phyloP scores from a whole-genome alignment of 768 basidiomycete species.

The Tylopilus rubrobrunneus region DNA sequence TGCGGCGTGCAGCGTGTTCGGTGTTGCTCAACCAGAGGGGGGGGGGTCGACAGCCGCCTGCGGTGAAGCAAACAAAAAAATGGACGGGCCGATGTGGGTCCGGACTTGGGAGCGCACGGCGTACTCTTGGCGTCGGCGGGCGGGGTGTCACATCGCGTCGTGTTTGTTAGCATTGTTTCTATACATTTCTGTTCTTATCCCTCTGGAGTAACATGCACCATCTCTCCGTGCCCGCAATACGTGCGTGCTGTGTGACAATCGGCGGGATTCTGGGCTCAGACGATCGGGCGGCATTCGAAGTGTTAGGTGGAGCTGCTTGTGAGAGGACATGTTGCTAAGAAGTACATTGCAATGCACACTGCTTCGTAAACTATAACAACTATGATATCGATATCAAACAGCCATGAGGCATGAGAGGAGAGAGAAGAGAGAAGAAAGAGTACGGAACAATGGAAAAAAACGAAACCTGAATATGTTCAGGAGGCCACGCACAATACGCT shows the following conservation, averaged over 20 bases:
- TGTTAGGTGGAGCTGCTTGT: constrained; percentile 12
- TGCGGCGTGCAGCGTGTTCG: too few relatives aligned
- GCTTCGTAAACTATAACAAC: constrained; percentile 24
- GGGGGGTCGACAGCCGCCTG: constrained; percentile 17
- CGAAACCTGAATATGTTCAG: constrained; percentile 6
- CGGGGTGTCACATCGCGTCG: not conserved
- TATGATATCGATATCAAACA: constrained; percentile 31
- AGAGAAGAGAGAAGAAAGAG: constrained; percentile 7
- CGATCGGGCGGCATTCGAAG: not conserved
- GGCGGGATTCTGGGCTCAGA: not conserved
- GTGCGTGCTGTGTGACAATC: not conserved
- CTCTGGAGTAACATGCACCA: not conserved
- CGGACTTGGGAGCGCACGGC: too few relatives aligned
- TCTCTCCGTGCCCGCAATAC: not conserved
- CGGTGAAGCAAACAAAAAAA: constrained; percentile 13
- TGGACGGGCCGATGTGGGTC: too few relatives aligned
- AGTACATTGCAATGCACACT: constrained; percentile 29
- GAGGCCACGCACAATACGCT: too few relatives aligned
- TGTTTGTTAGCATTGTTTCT: constrained; percentile 3
- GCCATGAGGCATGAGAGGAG: constrained; percentile 18
- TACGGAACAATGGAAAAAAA: not conserved
- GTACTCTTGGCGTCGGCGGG: not conserved
- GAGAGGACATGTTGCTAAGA: constrained; percentile 22
- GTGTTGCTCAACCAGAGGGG: not conserved
- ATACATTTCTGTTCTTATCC: constrained; percentile 3